Base-by-base conservation (phyloP, 768 basidiomycete genomes). In the Wakefieldia striispora region DNA sequence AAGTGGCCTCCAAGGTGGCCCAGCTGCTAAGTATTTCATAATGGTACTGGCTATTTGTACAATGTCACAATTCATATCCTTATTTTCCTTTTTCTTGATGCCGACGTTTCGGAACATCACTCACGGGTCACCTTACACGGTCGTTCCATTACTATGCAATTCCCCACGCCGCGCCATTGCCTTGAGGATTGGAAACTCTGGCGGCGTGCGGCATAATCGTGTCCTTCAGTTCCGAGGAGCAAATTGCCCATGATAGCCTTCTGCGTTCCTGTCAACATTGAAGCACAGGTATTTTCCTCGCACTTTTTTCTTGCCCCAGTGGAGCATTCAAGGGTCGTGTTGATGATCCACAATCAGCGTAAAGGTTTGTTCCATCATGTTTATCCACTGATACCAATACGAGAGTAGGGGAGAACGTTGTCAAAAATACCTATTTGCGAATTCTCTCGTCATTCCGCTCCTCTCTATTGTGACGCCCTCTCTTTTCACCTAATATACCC, bases 1-100 rank as follows among this genome's bases (percentile, higher is more conserved):
- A 91, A 54, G 90, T 92, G 43, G 80, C 85, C 64, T 72, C 79
- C 43, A 86, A 81, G 70, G 75, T 93, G 37, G 75, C 80, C 33
- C 78, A 84, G 62, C 70, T 92, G 49, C 64, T 92, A 41, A 67
- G 52, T 57, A 21, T 58, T 35, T 64, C 62, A 51, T 70, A 45
- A 48, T 39, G 43, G 21, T 47, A 40, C 35, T 9, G 34, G n/a
- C 52, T 40, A 21, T 45, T 27, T 35, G 40, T 45, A 43, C 21
- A 44, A 42, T 46, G 8, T 19, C 37, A 26, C 45, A 51, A 57
- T 55, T 20, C 53, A 53, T 34, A 21, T 34, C 19, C 24, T 24
- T 33, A 24, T 43, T 37, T n/a, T 37, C 36, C 26, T 20, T 40
- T 21, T 33, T 20, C 13, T 39, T 31, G 27, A 29, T 29, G 3